These are phyloP conservation scores for Aegilops sharonensis DNA, from an alignment of 176 grass and related monocot genomes.

Conservation along the genomic window DNA sequence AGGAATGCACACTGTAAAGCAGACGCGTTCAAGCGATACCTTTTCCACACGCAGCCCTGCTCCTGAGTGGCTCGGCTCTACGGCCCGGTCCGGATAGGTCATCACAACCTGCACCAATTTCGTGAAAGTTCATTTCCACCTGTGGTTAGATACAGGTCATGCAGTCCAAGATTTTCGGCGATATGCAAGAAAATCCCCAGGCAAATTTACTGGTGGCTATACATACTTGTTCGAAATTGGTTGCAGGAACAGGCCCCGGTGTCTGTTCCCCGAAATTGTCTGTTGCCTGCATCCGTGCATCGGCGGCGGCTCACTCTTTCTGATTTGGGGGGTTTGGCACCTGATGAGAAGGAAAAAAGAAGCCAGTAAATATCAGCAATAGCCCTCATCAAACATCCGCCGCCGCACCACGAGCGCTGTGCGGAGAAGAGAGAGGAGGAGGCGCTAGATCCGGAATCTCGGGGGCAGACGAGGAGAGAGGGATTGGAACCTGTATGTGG, in stretches of 20 bases:
- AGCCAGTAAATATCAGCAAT: neutral
- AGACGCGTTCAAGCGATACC: neutral
- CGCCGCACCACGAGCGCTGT: neutral
- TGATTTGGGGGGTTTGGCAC: neutral
- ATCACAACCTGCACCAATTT: neutral
- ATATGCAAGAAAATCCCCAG: neutral
- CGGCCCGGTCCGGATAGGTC: neutral
- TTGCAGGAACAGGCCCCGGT: neutral
- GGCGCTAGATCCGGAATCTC: neutral
- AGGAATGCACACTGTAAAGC: neutral
- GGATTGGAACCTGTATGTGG: neutral
- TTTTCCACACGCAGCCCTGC: neutral
- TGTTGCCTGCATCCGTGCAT: neutral
- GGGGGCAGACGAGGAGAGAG: no score
- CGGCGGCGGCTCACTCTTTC: neutral
- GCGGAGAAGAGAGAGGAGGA: neutral
- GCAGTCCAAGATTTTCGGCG: neutral
- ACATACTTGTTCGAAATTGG: neutral
- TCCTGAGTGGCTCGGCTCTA: neutral
- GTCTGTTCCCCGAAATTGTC: neutral
- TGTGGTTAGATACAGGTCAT: neutral
- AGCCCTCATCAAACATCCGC: neutral
- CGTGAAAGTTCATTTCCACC: neutral
- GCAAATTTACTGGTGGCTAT: neutral
- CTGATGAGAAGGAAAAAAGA: neutral